Base-by-base conservation (phyloP, 78 protist species). In the Dictyostelium brefeldianum region DNA sequence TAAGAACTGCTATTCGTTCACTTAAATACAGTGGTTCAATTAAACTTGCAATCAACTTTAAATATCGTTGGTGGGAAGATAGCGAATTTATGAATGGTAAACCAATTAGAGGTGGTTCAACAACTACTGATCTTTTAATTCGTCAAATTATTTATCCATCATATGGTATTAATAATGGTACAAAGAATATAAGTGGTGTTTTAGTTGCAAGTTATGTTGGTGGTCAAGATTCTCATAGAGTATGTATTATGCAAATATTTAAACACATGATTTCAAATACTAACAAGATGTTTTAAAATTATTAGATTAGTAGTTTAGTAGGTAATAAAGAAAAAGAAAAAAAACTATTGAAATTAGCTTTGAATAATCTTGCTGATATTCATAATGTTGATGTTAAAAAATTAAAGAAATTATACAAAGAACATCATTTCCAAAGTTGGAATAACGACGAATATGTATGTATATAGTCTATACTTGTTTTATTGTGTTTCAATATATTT, bases 51-150 rank as follows among this genome's bases (percentile, higher is more conserved):
- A 43, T 81, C 46, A 6, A 20, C 25, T 81, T 81, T 53, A 46
- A 22, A n/a, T 25, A 22, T 10, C 75, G 89, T 65, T 81, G 89
- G 89, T 81, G 89, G 89, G 78, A 81, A 67, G 89, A 81, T 48
- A n/a, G 25, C 5, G 64, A 41, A 11, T 20, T 81, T 17, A 81
- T 81, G 89, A 81, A 65, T 27, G 89, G 89, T 27, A 62, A 50
- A 25, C 78, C 89, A 65, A 65, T 81, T 8, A 25, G 18, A 8
- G 89, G 89, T 50, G 89, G 89, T 47, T 14, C 51, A 14, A 47
- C 89, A 22, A 9, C 18, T 2, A 81, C 89, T 4, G 89, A 81
- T 81, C 78, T 81, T 14, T 73, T 73, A 81, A n/a, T 81, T 15
- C 89, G 89, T 67, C 17, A n/a, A 10, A 51, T 81, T 36, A 27